A percentile compares a stretch with the other conserved stretches of the same genome.
Evolutionary conservation across 768 basidiomycete genomes (phyloP).

Genomic region (Chalciporus chontae): DNA sequence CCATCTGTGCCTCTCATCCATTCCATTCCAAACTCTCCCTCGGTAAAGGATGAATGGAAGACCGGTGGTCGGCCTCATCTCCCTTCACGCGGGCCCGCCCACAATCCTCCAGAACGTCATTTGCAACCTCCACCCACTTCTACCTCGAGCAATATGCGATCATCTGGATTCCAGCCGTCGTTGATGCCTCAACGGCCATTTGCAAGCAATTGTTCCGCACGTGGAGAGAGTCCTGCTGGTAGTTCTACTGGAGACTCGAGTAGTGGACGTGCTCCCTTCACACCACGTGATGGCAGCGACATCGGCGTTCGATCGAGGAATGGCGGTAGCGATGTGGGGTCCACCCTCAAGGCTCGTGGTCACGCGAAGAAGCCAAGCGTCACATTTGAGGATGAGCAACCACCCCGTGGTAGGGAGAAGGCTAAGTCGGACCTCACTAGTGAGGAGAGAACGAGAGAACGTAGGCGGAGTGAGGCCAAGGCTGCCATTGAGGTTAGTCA

Average conservation of each 20-base stretch:
- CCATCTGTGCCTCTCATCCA: slow-evolving; percentile 30
- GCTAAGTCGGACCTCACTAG: slow-evolving; percentile 31
- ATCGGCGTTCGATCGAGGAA: slow-evolving; percentile 26
- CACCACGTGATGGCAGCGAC: slow-evolving; percentile 79
- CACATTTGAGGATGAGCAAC: slow-evolving; percentile 58
- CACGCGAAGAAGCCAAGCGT: slow-evolving; percentile 61
- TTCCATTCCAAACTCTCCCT: slow-evolving; percentile 32
- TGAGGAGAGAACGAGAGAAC: slow-evolving; percentile 62
- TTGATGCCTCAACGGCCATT: slow-evolving; percentile 53
- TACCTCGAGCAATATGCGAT: slow-evolving; percentile 21
- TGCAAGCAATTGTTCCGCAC: slow-evolving; percentile 34
- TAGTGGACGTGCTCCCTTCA: slow-evolving; percentile 69
- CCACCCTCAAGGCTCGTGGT: slow-evolving; percentile 27
- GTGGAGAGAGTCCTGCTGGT: slow-evolving; percentile 63
- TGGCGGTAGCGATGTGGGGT: slow-evolving; percentile 20
- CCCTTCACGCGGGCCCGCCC: slow-evolving; percentile 7
- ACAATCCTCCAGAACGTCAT: slow-evolving; percentile 9
- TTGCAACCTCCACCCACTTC: slow-evolving; percentile 12
- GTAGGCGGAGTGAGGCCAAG: slow-evolving; percentile 78
- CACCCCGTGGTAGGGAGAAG: slow-evolving; percentile 28
- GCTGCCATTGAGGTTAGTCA: slow-evolving; percentile 76
- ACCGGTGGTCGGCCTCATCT: slow-evolving; percentile 12
- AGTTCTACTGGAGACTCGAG: slow-evolving; percentile 87
- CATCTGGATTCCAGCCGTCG: slow-evolving; percentile 23
- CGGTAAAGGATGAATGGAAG: slow-evolving; percentile 23